Base-by-base conservation (phyloP, 2,329 filamentous ascomycete genomes). In the Trichoderma semiorbis region DNA sequence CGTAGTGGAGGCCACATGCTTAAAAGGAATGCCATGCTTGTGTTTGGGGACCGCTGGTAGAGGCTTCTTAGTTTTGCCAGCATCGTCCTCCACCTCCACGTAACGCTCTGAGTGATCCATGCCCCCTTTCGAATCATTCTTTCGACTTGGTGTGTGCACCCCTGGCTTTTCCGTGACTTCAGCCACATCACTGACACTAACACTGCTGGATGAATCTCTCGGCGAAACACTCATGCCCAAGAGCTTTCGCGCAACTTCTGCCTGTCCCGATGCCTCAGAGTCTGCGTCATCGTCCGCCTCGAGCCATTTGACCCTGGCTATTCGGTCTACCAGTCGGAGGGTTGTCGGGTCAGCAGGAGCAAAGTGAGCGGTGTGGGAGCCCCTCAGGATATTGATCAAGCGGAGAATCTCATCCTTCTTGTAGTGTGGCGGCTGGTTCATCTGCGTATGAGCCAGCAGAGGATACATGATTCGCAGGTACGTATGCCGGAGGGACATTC, bases 391-490 rank as follows among this genome's bases (percentile, higher is more conserved):
- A 66, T 86, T 87, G 18, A 99, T 85, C 28, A 97, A 87, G 73
- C 90, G 91, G 50, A 92, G 83, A 53, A 99, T 89, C 79, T 98
- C 95, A 55, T 95, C 89, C 34, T 91, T 90, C 80, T 98, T 99
- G 85, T 99, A 98, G 79, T 97, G 91, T 1, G 93, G 94, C 24
- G 95, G 91, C 68, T 93, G 88, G 77, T 89, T 92, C 57, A 99
- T 89, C 80, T 98, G 96, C 2, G 95, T 98, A 79, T 99, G 93
- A 47, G 93, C 92, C 26, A 99, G 86, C 28, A 99, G 86, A 0
- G 96, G 96, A 78, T 97, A 94, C 14, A 99, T 84, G 5, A 99
- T 96, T 36, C 96, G 91, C 7, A 99, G 87, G 79, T 99, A 99
- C 5, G 96, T 99, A 80, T 99, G 96, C 47, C 95, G 90, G 71